Evolutionary conservation across 257 asterid genomes (phyloP), one percentile per base, ranked within the genome.

Genomic region (Solanum sejunctum): DNA sequence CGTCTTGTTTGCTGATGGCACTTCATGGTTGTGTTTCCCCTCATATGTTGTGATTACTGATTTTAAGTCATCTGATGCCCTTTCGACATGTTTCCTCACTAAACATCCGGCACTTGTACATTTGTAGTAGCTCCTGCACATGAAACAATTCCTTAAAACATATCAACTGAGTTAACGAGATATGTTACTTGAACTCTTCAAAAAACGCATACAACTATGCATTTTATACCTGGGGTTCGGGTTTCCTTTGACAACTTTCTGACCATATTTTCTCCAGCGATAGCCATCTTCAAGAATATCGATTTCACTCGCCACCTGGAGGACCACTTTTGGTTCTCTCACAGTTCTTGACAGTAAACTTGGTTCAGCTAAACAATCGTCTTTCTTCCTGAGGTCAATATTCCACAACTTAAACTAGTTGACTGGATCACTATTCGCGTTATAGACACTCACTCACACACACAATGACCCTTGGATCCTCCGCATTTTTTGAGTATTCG

Each of bases 251-350:
- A 95, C 98, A 39, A 95, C 98, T 61, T 95, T 95, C 79, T 95
- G 98, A 1, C 98, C 98, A 64, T 95, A 95, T 73, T 95, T 95
- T 86, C 98, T 92, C 98, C 98, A 95, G 10, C 97, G 88, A 32
- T 93, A 95, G 54, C 98, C 98, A 80, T 95, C 98, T 16, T 95
- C 97, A 49, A 95, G 95, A 82, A 95, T 93, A 66, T 95, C 98
- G 17, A 91, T 87, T 3, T 92, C 93, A 52, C 92, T 93, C 90
- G 87, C 91, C 28, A 93, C 89, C 87, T 94, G 98, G 83, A 95
- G 90, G 11, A 94, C 92, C 4, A 94, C 90, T 88, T 92, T 88
- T 45, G 97, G 94, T 73, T 95, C 98, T 2, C 97, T 90, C 39
- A 89, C 87, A 16, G 94, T 91, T 85, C 97, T 87, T 41, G 95